phyloP scores from a whole-genome alignment of 306 rosid genomes.

The Glycine latifolia region DNA sequence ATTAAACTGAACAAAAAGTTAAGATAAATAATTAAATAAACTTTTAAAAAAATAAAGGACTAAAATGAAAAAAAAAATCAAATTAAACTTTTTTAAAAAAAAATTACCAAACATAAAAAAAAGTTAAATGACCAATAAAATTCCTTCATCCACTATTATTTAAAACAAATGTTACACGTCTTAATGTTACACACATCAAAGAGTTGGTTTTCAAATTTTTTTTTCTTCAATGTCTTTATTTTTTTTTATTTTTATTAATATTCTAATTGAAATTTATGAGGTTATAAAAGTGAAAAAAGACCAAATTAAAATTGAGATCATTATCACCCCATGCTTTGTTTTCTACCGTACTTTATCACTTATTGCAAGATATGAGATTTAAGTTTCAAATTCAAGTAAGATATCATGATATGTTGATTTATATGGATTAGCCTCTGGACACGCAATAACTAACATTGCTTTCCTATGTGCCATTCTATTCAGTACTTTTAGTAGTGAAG shows the following conservation, averaged over 20 bases:
- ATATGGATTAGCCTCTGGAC: not conserved
- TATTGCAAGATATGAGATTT: not conserved
- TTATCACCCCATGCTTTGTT: conserved; percentile 3
- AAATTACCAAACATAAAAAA: too few relatives aligned
- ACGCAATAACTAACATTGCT: not conserved
- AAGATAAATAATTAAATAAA: too few relatives aligned
- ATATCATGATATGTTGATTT: conserved; percentile 2
- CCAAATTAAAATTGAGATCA: not conserved
- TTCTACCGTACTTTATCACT: not conserved
- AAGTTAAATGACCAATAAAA: too few relatives aligned
- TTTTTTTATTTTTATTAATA: not conserved
- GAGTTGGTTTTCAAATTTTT: not conserved
- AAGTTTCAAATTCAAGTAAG: not conserved
- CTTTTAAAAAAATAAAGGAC: too few relatives aligned
- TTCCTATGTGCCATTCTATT: not conserved
- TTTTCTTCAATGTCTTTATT: not conserved
- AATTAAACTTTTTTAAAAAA: too few relatives aligned
- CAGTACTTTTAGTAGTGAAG: too few relatives aligned
- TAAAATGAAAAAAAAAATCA: too few relatives aligned
- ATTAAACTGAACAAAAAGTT: too few relatives aligned
- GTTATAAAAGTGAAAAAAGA: not conserved
- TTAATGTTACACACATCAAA: not conserved
- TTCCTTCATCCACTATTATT: not conserved
- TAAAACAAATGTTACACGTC: not conserved
- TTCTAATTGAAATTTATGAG: not conserved